Conservation (phyloP, 2,329 filamentous ascomycete genomes). For the Cordyceps tenuipes region DNA sequence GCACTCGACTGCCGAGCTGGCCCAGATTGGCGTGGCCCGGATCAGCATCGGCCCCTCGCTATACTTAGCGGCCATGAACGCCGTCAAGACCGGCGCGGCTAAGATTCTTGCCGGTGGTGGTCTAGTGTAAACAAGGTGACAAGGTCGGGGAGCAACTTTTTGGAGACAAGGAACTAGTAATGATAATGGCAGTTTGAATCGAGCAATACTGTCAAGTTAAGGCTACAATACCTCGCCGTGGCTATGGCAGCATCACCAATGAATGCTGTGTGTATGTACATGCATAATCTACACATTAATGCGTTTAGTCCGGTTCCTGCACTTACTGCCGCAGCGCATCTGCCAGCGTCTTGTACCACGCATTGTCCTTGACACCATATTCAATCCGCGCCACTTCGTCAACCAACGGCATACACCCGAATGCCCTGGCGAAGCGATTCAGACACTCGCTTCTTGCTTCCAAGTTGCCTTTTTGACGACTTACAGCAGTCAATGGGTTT, state of each 20-base stretch:
- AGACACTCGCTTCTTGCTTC: conserved; percentile 27
- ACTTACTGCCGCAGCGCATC: neutral
- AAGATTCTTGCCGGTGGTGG: conserved; percentile 22
- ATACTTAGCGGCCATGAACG: conserved; percentile 31
- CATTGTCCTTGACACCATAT: neutral
- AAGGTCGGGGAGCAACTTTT: neutral
- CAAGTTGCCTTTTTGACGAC: conserved; percentile 24
- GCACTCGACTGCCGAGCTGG: conserved; percentile 36
- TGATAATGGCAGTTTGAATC: neutral
- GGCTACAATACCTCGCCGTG: neutral
- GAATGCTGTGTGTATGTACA: neutral
- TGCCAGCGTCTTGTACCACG: neutral
- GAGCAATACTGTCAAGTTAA: neutral
- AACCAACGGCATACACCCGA: conserved; percentile 27
- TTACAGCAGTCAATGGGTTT: conserved; percentile 25
- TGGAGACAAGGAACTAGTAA: neutral
- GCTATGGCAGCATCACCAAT: neutral
- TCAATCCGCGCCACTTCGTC: conserved; percentile 4
- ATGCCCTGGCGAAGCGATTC: conserved; percentile 26
- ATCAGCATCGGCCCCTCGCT: conserved; percentile 46
- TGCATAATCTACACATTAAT: neutral
- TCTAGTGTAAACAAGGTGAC: neutral
- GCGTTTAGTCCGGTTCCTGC: no score
- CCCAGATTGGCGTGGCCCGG: conserved; percentile 42
- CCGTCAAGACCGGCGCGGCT: conserved; percentile 26